Evolutionary conservation across 306 rosid species (phyloP).

Genomic region (Citrullus mucosospermus): DNA sequence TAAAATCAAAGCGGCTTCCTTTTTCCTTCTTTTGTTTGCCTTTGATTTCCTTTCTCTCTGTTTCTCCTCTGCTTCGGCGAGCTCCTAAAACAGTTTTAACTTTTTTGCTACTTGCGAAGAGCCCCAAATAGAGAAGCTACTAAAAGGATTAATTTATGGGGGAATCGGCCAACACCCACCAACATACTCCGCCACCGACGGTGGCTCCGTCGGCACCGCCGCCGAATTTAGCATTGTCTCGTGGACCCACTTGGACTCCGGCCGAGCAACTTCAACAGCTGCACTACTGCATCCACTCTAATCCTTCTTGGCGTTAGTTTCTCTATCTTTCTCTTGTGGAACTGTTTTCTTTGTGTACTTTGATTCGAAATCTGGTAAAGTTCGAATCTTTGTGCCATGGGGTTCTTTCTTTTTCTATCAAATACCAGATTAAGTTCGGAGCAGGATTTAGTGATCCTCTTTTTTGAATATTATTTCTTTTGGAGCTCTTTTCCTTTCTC

Average conservation of each 20-base stretch:
- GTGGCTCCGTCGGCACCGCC: constrained; percentile 22
- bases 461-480: background rate
- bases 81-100: background rate
- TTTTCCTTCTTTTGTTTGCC: background rate
- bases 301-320: constrained; percentile 95
- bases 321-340: constrained; percentile 2
- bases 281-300: constrained; percentile 88
- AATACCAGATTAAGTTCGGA: background rate
- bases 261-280: constrained; percentile 76
- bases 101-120: background rate
- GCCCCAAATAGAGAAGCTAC: background rate
- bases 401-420: background rate
- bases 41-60: background rate
- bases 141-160: constrained; percentile 37
- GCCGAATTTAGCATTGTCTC: constrained; percentile 27
- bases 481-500: background rate
- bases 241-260: constrained; percentile 70
- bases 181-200: constrained; percentile 29
- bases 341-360: background rate
- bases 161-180: constrained; percentile 44
- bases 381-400: background rate
- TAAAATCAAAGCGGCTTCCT: background rate
- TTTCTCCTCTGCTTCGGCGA: background rate
- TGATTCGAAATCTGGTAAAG: constrained; percentile 3
- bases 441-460: constrained; percentile 8